A percentile compares a stretch with the other conserved stretches of the same genome.
phyloP scores from a whole-genome alignment of 164 flowering plant species.

The Tetracentron sinense region DNA sequence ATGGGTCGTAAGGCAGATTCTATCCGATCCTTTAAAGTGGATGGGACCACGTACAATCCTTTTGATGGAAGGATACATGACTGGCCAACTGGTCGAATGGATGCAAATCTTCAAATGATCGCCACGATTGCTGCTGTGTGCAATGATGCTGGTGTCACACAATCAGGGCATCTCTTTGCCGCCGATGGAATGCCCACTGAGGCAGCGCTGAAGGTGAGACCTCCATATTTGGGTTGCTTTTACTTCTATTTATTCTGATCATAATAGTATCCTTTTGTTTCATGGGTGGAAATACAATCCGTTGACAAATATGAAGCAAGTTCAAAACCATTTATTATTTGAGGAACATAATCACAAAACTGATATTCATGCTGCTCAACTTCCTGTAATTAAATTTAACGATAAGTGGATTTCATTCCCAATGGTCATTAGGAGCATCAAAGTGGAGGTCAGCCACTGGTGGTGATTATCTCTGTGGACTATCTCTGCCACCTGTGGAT shows the following conservation, averaged over 20 bases:
- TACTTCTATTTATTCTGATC: neutral
- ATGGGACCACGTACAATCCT: slow-evolving; percentile 53
- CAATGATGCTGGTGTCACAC: slow-evolving; percentile 48
- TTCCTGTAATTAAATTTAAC: too few relatives aligned
- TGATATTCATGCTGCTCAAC: too few relatives aligned
- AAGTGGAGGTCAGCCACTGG: too few relatives aligned
- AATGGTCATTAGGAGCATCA: too few relatives aligned
- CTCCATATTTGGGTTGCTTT: neutral
- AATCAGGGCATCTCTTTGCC: slow-evolving; percentile 34
- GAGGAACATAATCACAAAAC: too few relatives aligned
- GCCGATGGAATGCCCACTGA: slow-evolving; percentile 60
- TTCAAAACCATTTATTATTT: too few relatives aligned
- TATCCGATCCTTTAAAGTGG: slow-evolving; percentile 30
- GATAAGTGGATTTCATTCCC: too few relatives aligned
- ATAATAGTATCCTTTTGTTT: neutral
- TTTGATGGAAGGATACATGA: slow-evolving; percentile 42
- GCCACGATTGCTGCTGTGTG: slow-evolving; percentile 52
- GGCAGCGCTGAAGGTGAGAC: slow-evolving; percentile 52
- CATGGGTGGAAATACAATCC: neutral
- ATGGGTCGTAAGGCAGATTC: slow-evolving; percentile 22
- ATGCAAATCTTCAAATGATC: slow-evolving; percentile 50
- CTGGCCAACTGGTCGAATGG: slow-evolving; percentile 47
- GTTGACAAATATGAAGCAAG: neutral
- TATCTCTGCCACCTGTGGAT: too few relatives aligned
- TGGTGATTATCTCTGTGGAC: too few relatives aligned